Percentiles rank a stretch among this genome's conserved stretches.
These are phyloP conservation scores for Tanacetum coccineum DNA, from an alignment of 129 eudicot genomes.

Conservation along the genomic window DNA sequence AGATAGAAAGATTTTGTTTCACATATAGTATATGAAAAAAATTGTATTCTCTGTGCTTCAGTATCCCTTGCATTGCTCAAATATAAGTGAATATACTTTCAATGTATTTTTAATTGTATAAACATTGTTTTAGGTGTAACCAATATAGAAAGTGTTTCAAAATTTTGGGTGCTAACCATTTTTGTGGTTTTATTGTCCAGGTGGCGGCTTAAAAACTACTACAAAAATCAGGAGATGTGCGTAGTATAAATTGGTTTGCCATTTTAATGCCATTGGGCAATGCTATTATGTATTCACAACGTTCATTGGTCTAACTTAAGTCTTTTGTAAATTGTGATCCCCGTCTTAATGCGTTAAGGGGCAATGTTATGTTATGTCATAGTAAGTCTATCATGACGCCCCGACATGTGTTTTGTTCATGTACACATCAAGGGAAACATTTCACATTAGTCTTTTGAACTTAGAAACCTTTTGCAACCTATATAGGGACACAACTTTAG, in stretches of 20 bases:
- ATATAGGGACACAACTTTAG: no score
- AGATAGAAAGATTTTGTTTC: background rate
- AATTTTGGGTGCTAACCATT: background rate
- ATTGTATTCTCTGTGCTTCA: no score
- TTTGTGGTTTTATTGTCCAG: conserved; percentile 25
- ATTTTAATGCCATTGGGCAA: no score
- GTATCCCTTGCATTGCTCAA: no score
- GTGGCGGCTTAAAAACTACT: conserved; percentile 18
- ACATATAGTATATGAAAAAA: background rate
- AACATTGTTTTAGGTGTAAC: background rate
- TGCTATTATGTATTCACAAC: background rate
- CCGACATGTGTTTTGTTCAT: no score
- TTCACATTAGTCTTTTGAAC: no score
- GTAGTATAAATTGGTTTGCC: conserved; percentile 1
- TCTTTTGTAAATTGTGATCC: background rate
- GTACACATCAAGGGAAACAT: no score
- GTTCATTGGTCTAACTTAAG: background rate
- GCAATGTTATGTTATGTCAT: background rate
- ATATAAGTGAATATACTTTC: no score
- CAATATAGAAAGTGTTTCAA: background rate
- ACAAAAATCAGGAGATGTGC: conserved; percentile 5
- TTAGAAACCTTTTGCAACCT: no score
- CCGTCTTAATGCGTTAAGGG: background rate
- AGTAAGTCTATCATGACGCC: no score
- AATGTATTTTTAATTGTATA: no score